phyloP scores from a whole-genome alignment of 108 stramenopile genomes.

The Pseudonitzschia delicatissima region DNA sequence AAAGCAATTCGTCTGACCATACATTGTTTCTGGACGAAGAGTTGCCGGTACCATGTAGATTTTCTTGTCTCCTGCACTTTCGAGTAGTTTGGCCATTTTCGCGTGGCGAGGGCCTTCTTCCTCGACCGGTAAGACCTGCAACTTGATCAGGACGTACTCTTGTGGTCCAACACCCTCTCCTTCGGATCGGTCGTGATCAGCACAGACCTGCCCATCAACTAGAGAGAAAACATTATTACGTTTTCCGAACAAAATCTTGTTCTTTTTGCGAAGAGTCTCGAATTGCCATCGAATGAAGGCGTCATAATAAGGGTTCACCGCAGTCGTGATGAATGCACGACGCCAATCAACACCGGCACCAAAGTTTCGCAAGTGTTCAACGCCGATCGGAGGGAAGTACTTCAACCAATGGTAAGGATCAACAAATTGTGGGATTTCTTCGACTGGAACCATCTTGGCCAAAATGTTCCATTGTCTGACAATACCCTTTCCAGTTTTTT shows the following conservation, averaged over 20 bases:
- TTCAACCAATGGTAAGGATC: constrained; percentile 93
- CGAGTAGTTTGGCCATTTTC: constrained; percentile 66
- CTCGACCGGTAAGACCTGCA: constrained; percentile 83
- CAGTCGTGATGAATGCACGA: constrained; percentile 96
- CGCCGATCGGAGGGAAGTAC: constrained; percentile 96
- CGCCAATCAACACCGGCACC: constrained; percentile 96
- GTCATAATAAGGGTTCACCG: constrained; percentile 96
- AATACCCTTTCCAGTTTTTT: constrained; percentile 91
- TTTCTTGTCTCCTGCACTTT: constrained; percentile 37
- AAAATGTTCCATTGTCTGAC: constrained; percentile 96
- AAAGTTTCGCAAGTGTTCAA: constrained; percentile 87
- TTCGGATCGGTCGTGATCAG: constrained; percentile 95
- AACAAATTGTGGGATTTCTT: constrained; percentile 83
- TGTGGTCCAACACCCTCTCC: constrained; percentile 98
- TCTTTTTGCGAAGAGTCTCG: constrained; percentile 73
- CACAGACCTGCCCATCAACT: constrained; percentile 97
- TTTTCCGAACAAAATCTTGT: constrained; percentile 91
- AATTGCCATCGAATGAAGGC: constrained; percentile 97
- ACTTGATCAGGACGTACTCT: constrained; percentile 98
- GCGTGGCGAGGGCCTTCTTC: constrained; percentile 70
- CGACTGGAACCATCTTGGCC: constrained; percentile 71
- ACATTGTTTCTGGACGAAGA: constrained; percentile 99
- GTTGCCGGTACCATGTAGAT: constrained; percentile 97
- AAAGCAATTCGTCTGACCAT: constrained; percentile 99
- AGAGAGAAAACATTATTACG: constrained; percentile 94